A percentile compares a stretch with the other conserved stretches of the same genome.
Evolutionary conservation across 78 protist species (phyloP).

Genomic region (Creolimax fragrantissima): DNA sequence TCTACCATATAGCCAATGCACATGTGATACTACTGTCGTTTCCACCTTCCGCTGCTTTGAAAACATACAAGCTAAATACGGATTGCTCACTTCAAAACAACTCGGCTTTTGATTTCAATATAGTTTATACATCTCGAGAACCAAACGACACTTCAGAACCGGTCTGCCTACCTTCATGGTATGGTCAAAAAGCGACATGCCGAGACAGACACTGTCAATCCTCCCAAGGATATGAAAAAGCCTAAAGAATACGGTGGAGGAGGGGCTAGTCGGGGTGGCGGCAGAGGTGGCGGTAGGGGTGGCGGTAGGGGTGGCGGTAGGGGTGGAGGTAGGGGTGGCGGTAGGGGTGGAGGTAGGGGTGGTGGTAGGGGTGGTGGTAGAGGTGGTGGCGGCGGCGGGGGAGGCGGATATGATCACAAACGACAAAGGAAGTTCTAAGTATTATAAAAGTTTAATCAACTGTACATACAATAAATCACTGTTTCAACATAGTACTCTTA

Average conservation of each 20-base stretch:
- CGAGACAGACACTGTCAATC: neutral
- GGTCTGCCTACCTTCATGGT: neutral
- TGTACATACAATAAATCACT: no score
- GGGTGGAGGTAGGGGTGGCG: neutral
- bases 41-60: no score
- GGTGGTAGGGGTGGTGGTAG: neutral
- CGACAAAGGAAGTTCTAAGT: neutral
- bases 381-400: neutral
- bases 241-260: neutral
- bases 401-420: neutral
- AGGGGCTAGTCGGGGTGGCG: neutral
- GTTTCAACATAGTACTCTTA: no score
- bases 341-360: neutral
- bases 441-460: no score
- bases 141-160: neutral
- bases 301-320: neutral
- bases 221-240: neutral
- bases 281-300: neutral
- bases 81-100: no score
- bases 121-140: neutral
- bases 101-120: no score
- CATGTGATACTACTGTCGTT: no score
- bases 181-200: neutral
- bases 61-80: no score
- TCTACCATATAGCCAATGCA: no score